A percentile compares a stretch with the other conserved stretches of the same genome.
These are phyloP conservation scores for Chlorella sp. DNA, from an alignment of 139 green algal species.

Conservation along the genomic window DNA sequence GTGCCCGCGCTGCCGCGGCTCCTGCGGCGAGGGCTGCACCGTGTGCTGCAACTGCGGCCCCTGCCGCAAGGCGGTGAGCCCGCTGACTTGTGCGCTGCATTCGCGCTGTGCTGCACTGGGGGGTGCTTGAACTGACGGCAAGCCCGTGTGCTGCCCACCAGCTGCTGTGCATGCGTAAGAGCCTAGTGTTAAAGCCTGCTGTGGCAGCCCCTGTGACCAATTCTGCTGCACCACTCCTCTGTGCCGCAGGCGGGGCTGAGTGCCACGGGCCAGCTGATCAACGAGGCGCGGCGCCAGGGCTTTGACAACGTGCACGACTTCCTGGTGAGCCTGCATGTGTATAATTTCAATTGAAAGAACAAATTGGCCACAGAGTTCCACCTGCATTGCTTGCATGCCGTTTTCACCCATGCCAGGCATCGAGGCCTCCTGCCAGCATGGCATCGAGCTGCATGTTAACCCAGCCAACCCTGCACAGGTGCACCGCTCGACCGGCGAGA, in stretches of 20 bases:
- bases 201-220: no score
- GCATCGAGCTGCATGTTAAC: no score
- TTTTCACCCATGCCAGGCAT: no score
- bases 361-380: no score
- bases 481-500: constrained; percentile 65
- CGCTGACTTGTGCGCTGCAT: neutral
- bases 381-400: no score
- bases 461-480: constrained; percentile 41
- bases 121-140: no score
- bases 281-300: constrained; percentile 58
- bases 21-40: constrained; percentile 76
- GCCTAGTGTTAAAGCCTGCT: no score
- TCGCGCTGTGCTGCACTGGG: neutral
- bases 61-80: constrained; percentile 78
- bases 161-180: no score
- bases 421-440: no score
- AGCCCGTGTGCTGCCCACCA: no score
- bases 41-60: constrained; percentile 89
- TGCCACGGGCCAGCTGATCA: constrained; percentile 75
- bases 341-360: no score
- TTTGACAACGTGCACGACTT: constrained; percentile 90
- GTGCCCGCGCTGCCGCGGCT: constrained; percentile 81
- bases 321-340: constrained; percentile 47
- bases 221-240: neutral
- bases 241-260: constrained; percentile 58